phyloP scores from a whole-genome alignment of 2,329 filamentous ascomycete genomes.

The Alternaria triticimaculans region DNA sequence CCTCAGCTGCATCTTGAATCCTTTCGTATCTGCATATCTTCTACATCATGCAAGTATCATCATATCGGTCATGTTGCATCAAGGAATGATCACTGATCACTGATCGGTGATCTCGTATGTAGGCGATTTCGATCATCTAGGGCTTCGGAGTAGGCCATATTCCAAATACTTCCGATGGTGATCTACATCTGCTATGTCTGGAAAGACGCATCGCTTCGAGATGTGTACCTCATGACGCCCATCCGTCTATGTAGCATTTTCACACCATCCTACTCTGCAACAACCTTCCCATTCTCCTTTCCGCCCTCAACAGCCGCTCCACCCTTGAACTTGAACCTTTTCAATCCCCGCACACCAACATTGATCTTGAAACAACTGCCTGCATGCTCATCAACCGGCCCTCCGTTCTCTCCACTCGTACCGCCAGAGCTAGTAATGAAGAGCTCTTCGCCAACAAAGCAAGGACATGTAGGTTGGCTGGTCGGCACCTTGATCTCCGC shows the following conservation, averaged over 20 bases:
- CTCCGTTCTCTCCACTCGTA: conserved; percentile 59
- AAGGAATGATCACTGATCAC: not conserved
- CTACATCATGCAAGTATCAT: not conserved
- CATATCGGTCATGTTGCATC: not conserved
- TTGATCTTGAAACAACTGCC: conserved; percentile 79
- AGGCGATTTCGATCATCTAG: not conserved
- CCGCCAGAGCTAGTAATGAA: conserved; percentile 76
- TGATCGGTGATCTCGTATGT: not conserved
- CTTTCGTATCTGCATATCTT: not conserved
- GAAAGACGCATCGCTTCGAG: not conserved
- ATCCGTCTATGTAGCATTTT: not conserved
- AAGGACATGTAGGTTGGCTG: conserved; percentile 78
- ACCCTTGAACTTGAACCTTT: conserved; percentile 47
- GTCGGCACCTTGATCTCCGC: conserved; percentile 80
- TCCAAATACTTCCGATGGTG: not conserved
- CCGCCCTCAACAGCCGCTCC: conserved; percentile 37
- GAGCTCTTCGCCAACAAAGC: conserved; percentile 76
- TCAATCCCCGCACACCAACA: conserved; percentile 71
- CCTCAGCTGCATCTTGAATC: not conserved
- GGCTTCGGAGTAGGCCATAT: not conserved
- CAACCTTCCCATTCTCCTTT: conserved; percentile 37
- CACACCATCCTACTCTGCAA: conserved; percentile 24
- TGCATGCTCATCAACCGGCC: conserved; percentile 67
- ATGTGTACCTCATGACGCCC: not conserved
- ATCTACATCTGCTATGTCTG: not conserved